These are phyloP conservation scores for Ilyonectria sp. DNA, from an alignment of 2,329 filamentous ascomycete species.

Conservation along the genomic window DNA sequence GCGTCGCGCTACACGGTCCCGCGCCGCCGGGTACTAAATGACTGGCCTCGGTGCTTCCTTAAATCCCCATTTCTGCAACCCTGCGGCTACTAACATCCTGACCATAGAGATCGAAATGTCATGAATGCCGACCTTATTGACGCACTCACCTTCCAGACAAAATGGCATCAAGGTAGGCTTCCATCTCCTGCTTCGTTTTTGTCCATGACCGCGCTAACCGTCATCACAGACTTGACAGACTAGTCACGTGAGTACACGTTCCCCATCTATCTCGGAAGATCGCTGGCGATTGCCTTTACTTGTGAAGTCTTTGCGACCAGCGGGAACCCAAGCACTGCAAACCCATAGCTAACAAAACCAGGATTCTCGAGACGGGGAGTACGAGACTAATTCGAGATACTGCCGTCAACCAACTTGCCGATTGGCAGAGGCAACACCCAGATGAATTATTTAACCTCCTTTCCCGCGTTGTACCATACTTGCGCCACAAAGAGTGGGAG, in stretches of 20 bases:
- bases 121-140: constrained; percentile 44
- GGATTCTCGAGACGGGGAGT: constrained; percentile 96
- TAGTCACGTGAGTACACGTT: constrained; percentile 81
- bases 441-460: constrained; percentile 98
- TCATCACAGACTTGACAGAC: constrained; percentile 78
- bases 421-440: constrained; percentile 98
- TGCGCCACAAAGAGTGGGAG: constrained; percentile 97
- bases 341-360: constrained; percentile 54
- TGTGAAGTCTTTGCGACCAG: neutral
- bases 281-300: neutral
- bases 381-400: constrained; percentile 97
- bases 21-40: constrained; percentile 41
- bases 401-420: constrained; percentile 94
- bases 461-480: constrained; percentile 93
- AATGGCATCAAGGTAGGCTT: constrained; percentile 70
- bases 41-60: constrained; percentile 21
- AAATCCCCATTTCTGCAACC: constrained; percentile 27
- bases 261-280: neutral
- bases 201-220: constrained; percentile 31
- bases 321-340: constrained; percentile 22
- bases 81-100: constrained; percentile 34
- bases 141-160: constrained; percentile 54
- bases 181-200: neutral
- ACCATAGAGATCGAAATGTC: constrained; percentile 46
- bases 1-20: constrained; percentile 50